These are phyloP conservation scores for Fusarium albosuccineum DNA, from an alignment of 2,329 filamentous ascomycete genomes.

Conservation along the genomic window DNA sequence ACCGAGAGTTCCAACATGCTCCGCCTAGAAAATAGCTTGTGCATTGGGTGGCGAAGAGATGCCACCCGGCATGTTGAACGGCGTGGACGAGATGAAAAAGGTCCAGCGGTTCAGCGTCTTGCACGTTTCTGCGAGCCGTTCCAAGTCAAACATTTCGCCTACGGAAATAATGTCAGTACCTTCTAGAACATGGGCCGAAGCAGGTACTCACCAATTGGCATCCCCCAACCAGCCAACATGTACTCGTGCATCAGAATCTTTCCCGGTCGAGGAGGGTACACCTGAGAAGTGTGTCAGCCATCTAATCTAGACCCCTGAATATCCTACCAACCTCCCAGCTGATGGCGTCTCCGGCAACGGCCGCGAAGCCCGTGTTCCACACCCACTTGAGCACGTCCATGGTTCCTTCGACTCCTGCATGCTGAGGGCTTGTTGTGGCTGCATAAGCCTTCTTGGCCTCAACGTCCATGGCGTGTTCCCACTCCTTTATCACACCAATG, in stretches of 20 bases:
- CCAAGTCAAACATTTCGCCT: constrained; percentile 53
- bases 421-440: constrained; percentile 46
- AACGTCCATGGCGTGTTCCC: constrained; percentile 51
- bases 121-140: constrained; percentile 60
- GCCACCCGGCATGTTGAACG: constrained; percentile 53
- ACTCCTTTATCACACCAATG: constrained; percentile 63
- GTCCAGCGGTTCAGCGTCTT: constrained; percentile 62
- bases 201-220: constrained; percentile 47
- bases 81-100: constrained; percentile 64
- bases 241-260: constrained; percentile 57
- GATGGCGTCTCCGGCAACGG: constrained; percentile 69
- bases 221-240: constrained; percentile 62
- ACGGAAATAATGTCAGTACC: constrained; percentile 23
- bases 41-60: constrained; percentile 33
- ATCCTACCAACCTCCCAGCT: constrained; percentile 62
- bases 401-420: constrained; percentile 62
- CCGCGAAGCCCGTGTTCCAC: constrained; percentile 69
- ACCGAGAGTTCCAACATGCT: neutral
- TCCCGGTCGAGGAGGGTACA: constrained; percentile 35
- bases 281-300: constrained; percentile 27
- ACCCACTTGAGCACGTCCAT: constrained; percentile 67
- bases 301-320: neutral
- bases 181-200: rapidly evolving
- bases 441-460: constrained; percentile 54
- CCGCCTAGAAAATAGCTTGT: constrained; percentile 31